Conservation (phyloP, 345 rosid species). For the Aquilaria malaccensis region DNA sequence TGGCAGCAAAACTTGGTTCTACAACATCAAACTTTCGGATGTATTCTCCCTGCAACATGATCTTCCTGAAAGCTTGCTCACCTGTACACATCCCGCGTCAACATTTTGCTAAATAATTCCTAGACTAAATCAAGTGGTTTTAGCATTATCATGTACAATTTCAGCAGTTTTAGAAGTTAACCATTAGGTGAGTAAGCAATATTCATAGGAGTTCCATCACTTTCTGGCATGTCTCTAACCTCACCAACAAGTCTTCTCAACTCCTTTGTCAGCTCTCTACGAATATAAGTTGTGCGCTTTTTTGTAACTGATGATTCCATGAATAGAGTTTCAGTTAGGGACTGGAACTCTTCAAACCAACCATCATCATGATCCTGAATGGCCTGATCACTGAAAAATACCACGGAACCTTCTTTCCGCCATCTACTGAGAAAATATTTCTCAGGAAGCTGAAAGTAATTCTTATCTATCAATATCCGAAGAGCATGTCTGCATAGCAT, state of each 20-base stretch:
- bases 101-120: background rate
- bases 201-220: constrained; percentile 30
- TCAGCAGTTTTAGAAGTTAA: constrained; percentile 6
- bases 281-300: constrained; percentile 21
- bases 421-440: constrained; percentile 25
- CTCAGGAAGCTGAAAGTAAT: constrained; percentile 31
- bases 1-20: background rate
- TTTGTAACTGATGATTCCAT: constrained; percentile 23
- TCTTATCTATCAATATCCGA: constrained; percentile 23
- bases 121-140: constrained; percentile 1
- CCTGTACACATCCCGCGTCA: background rate
- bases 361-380: constrained; percentile 16
- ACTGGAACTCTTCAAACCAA: constrained; percentile 24
- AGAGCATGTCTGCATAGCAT: constrained; percentile 31
- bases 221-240: constrained; percentile 36
- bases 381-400: constrained; percentile 16
- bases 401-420: constrained; percentile 20
- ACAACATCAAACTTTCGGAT: background rate
- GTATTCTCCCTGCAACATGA: background rate
- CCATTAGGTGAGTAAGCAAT: constrained; percentile 29
- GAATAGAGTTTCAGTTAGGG: constrained; percentile 26
- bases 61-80: background rate
- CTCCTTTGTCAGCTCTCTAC: constrained; percentile 27
- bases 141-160: constrained; percentile 1
- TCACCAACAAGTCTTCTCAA: constrained; percentile 29